Evolutionary conservation across 768 basidiomycete species (phyloP), one percentile per base, ranked within the genome.

Genomic region (Lentinula guzmanii): DNA sequence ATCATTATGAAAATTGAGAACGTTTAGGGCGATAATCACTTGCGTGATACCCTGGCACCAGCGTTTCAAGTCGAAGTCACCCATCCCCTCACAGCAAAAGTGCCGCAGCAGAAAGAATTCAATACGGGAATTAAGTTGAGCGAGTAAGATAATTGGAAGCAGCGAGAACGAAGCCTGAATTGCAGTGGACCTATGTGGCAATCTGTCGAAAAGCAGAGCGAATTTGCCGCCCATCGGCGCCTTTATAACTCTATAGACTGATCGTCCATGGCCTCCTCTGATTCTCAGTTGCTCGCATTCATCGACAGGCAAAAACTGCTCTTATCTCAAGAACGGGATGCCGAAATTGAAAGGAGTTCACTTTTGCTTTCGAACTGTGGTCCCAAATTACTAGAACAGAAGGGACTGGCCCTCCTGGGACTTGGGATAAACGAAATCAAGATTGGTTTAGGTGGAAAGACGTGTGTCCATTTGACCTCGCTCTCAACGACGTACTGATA

Each of bases 381-480:
- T 1, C 87, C 89, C 0, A 91, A 86, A 65, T 77, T 95, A 8
- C 79, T 98, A n/a, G 93, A 96, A 71, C 87, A 90, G 65, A 88
- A 89, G 61, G 95, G 95, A 3, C 77, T 98, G 9, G 87, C 92
- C 0, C 71, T 97, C 1, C 82, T 82, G 33, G 87, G 87, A 50
- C 77, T 98, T 4, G 86, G 90, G 1, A 75, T 93, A 1, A 79
- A 83, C 1, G 79, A 81, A 28, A 79, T 94, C n/a, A 86, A 82
- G 55, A 81, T 97, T 16, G 96, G 95, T 2, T 80, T 98, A 4
- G 95, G 94, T 31, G 95, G 95, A 31, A 95, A 95, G 77, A 95
- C 87, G 94, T 96, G 71, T 70, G 73, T 65, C 50, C 11, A 16
- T 42, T 7, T 13, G 4, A 13, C 11, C 16, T 16, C 9, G 10